These are phyloP conservation scores for Crucibulum laeve DNA, from an alignment of 768 basidiomycete genomes.

Conservation along the genomic window DNA sequence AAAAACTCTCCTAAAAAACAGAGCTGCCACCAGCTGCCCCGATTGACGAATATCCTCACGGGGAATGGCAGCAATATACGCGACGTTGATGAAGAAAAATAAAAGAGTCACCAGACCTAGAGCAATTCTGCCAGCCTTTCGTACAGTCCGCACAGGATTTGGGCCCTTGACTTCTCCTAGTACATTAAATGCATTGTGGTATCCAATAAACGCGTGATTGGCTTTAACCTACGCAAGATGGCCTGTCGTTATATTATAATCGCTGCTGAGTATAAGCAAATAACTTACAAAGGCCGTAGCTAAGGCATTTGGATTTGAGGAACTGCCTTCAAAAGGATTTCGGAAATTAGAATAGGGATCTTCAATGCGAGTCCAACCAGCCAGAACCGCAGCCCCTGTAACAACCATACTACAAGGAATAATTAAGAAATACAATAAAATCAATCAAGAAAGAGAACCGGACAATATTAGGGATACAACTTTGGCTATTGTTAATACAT, in stretches of 20 bases:
- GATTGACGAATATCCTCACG: slow-evolving; percentile 27
- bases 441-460: slow-evolving; percentile 2
- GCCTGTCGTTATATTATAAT: neutral
- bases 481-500: slow-evolving; percentile 25
- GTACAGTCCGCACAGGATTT: slow-evolving; percentile 40
- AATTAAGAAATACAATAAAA: neutral
- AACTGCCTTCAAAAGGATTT: slow-evolving; percentile 51
- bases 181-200: slow-evolving; percentile 38
- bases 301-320: slow-evolving; percentile 35
- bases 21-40: slow-evolving; percentile 27
- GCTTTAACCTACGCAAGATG: slow-evolving; percentile 21
- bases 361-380: slow-evolving; percentile 45
- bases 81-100: slow-evolving; percentile 42
- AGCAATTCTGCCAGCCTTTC: slow-evolving; percentile 36
- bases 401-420: slow-evolving; percentile 33
- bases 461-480: slow-evolving; percentile 24
- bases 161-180: slow-evolving; percentile 34
- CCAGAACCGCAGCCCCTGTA: slow-evolving; percentile 54
- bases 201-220: slow-evolving; percentile 27
- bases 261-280: neutral
- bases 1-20: slow-evolving; percentile 28
- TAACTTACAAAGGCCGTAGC: slow-evolving; percentile 25
- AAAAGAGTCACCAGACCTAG: slow-evolving; percentile 35
- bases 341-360: slow-evolving; percentile 55
- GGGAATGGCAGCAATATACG: slow-evolving; percentile 31